A percentile compares a stretch with the other conserved stretches of the same genome.
These are phyloP conservation scores for Eruca vesicaria DNA, from an alignment of 441 rosid genomes.

Conservation along the genomic window DNA sequence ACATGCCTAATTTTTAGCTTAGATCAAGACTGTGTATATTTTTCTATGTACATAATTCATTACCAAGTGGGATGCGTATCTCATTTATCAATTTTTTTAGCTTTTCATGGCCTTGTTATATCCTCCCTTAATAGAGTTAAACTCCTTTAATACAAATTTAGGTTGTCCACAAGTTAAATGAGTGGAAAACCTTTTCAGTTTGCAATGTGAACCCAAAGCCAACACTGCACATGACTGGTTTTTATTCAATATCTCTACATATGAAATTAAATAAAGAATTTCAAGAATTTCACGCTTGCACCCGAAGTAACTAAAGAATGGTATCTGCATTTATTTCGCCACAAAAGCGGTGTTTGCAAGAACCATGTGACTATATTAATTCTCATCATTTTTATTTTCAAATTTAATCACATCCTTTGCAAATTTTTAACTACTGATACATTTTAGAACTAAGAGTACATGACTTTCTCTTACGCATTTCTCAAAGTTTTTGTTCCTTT, in stretches of 20 bases:
- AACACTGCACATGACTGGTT: constrained; percentile 24
- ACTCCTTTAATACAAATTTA: neutral
- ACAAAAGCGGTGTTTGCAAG: constrained; percentile 33
- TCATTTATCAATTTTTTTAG: neutral
- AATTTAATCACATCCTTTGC: neutral
- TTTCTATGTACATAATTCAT: too few relatives aligned
- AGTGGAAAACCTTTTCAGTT: neutral
- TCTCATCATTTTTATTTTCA: constrained; percentile 10
- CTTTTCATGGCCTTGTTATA: neutral
- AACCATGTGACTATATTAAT: constrained; percentile 33
- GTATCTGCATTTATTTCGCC: constrained; percentile 21
- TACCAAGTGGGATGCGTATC: neutral
- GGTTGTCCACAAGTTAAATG: neutral
- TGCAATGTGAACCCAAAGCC: neutral
- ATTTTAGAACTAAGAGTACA: neutral
- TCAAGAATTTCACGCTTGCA: constrained; percentile 24
- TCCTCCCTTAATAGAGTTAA: neutral
- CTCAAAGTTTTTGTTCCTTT: neutral
- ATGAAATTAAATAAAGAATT: neutral
- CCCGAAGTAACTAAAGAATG: constrained; percentile 9
- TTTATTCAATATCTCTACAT: neutral
- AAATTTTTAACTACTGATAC: neutral
- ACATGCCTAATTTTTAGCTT: neutral
- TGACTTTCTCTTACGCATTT: neutral
- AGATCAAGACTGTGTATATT: neutral